Evolutionary conservation across 2,329 filamentous ascomycete species (phyloP).

Genomic region (Botrytis sinoallii): DNA sequence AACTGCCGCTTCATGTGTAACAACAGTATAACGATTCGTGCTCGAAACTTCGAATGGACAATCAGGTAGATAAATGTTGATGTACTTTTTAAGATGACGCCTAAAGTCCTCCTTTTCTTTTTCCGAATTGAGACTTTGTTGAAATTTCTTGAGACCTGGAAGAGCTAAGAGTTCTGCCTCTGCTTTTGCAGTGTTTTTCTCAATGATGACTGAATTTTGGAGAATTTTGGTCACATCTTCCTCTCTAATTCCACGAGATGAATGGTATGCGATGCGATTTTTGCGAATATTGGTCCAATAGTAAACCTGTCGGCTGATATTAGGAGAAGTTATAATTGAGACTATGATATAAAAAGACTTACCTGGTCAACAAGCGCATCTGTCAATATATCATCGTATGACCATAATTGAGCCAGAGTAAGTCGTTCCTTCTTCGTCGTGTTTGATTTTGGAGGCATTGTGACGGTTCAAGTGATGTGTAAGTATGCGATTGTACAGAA

Average conservation of each 20-base stretch:
- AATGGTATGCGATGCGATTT: conserved; percentile 81
- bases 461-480: conserved; percentile 16
- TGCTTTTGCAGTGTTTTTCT: conserved; percentile 67
- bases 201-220: conserved; percentile 66
- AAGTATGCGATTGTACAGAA: neutral
- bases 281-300: conserved; percentile 98
- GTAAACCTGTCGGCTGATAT: conserved; percentile 61
- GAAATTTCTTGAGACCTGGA: conserved; percentile 70
- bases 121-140: conserved; percentile 63
- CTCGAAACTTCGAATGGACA: conserved; percentile 92
- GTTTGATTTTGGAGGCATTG: conserved; percentile 45
- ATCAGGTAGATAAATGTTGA: conserved; percentile 88
- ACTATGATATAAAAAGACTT: conserved; percentile 42
- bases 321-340: conserved; percentile 2
- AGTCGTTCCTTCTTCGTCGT: conserved; percentile 65
- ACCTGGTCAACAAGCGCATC: conserved; percentile 95
- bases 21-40: conserved; percentile 93
- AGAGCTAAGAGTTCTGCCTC: conserved; percentile 71
- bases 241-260: conserved; percentile 73
- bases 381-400: conserved; percentile 93
- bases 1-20: conserved; percentile 82
- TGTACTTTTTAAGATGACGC: conserved; percentile 82
- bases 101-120: conserved; percentile 85
- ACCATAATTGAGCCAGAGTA: conserved; percentile 81
- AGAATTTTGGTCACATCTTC: conserved; percentile 60